Percentiles rank a stretch among this genome's conserved stretches.
phyloP scores from a whole-genome alignment of 306 rosid species.

The Pyrus pyrifolia region DNA sequence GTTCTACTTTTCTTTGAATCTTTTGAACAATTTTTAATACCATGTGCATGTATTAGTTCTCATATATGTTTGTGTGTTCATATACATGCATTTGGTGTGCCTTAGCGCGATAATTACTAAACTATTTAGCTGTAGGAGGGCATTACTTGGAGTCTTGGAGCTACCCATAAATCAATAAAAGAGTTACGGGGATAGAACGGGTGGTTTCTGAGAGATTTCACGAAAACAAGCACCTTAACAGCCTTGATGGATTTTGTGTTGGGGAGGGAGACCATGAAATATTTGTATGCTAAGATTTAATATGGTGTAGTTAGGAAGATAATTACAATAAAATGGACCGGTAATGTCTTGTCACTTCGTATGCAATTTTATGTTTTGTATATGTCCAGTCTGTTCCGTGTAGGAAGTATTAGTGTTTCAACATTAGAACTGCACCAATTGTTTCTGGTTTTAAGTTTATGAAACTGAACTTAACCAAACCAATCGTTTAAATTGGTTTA shows the following conservation, averaged over 20 bases:
- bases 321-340: background rate
- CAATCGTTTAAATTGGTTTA: background rate
- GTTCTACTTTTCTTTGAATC: slow-evolving; percentile 35
- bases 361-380: background rate
- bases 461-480: background rate
- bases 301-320: too few relatives aligned
- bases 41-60: slow-evolving; percentile 6
- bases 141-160: too few relatives aligned
- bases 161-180: too few relatives aligned
- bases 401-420: background rate
- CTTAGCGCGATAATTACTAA: too few relatives aligned
- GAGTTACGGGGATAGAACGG: too few relatives aligned
- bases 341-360: background rate
- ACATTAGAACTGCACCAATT: background rate
- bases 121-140: too few relatives aligned
- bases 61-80: background rate
- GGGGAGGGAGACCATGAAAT: too few relatives aligned
- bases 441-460: background rate
- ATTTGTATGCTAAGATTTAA: too few relatives aligned
- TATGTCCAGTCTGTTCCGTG: background rate
- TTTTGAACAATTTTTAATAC: background rate
- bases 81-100: too few relatives aligned
- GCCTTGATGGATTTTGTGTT: too few relatives aligned
- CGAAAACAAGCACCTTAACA: too few relatives aligned
- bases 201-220: too few relatives aligned